Base-by-base conservation (phyloP, 352 stramenopile species). In the Pythium volutum region DNA sequence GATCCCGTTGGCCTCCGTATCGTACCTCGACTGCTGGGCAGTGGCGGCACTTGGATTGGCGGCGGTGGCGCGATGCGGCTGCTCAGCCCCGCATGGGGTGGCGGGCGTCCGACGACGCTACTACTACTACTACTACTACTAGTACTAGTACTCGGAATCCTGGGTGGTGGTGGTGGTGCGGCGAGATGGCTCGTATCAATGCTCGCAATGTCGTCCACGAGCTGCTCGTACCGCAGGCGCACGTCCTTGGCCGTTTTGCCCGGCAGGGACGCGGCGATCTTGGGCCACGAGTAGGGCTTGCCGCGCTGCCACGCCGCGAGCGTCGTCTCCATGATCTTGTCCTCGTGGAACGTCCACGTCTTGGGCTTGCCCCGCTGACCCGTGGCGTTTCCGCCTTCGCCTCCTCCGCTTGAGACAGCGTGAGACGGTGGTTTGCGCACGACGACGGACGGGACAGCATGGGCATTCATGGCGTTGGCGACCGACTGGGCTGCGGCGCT, bases 171-270 rank as follows among this genome's bases (percentile, higher is more conserved):
- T 11, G 61, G 26, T 12, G 36, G 20, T 36, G 34, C 27, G 3
- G 61, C 15, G 3, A 14, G n/a, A n/a, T 46, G 33, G 33, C 27
- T 47, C 29, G 55, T 74, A 26, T 95, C 87, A 57, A 92, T 93
- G 9, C 64, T 76, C 31, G 71, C 68, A 39, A 95, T 48, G 67
- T 95, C 87, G 27, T 77, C 73, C 31, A 95, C 64, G 51, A 95
- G 81, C 52, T 88, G 76, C 46, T 95, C 79, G 58, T 91, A 95
- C 27, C 83, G 75, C 33, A 65, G 64, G 26, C 75, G 74, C 31
- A 90, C 81, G 26, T 95, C 87, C 48, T 88, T 90, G 12, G 66
- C 79, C 9, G 76, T 89, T 59, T 91, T 93, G 3, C 81, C 84
- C 0, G 84, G 84, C 20, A 95, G 53, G 5, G 56, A 54, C 10